Evolutionary conservation across 2,329 filamentous ascomycete genomes (phyloP).

Genomic region (Plenodomus tracheiphilus): DNA sequence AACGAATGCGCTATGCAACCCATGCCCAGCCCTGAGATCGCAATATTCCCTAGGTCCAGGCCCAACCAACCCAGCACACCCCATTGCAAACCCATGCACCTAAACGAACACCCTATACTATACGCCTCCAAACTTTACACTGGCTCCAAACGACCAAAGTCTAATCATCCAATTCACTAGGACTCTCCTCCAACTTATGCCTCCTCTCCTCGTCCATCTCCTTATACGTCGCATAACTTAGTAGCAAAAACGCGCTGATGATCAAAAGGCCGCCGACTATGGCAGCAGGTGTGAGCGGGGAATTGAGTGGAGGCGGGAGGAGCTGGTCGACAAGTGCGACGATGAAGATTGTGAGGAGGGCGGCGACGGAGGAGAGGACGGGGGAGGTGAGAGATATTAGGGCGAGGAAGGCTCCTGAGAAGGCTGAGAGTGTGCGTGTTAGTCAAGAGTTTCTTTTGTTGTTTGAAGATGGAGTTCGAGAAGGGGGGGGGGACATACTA

Average conservation of each 20-base stretch:
- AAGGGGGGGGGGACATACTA: constrained; percentile 52
- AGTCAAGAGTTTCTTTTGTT: constrained; percentile 11
- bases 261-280: constrained; percentile 85
- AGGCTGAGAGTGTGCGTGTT: too few relatives aligned
- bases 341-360: constrained; percentile 93
- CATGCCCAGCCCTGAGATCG: too few relatives aligned
- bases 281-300: constrained; percentile 73
- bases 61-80: too few relatives aligned
- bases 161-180: constrained; percentile 50
- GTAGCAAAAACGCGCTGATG: constrained; percentile 80
- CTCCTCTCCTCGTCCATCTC: constrained; percentile 86
- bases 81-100: too few relatives aligned
- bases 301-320: constrained; percentile 68
- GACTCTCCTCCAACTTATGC: constrained; percentile 55
- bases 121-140: too few relatives aligned
- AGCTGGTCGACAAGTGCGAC: constrained; percentile 91
- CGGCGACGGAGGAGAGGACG: constrained; percentile 88
- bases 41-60: too few relatives aligned
- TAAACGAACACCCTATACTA: too few relatives aligned
- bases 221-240: constrained; percentile 89
- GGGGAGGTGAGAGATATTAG: constrained; percentile 92
- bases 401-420: constrained; percentile 90
- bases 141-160: too few relatives aligned
- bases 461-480: too few relatives aligned
- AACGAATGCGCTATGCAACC: too few relatives aligned